Conservation (phyloP, 257 asterid genomes). For the Solanum peruvianum region DNA sequence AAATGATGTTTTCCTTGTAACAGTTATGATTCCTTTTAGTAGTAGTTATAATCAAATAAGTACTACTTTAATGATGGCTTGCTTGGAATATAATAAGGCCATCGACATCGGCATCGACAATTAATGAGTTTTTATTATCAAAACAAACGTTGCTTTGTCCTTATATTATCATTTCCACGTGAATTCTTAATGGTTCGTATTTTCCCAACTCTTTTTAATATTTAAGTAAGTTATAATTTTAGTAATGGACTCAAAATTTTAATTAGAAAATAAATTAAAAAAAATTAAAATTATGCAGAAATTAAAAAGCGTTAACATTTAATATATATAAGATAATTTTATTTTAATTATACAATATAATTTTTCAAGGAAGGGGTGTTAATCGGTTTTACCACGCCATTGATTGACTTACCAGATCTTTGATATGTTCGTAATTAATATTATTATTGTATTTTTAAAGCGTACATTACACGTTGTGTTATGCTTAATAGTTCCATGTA, state of each 20-base stretch:
- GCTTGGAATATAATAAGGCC: background rate
- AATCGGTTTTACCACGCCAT: accelerated
- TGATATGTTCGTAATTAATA: background rate
- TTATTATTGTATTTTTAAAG: background rate
- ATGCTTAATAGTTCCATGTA: background rate
- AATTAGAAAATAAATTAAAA: too few species aligned
- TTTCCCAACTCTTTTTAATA: background rate
- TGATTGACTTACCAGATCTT: background rate
- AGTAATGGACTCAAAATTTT: accelerated
- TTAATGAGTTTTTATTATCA: background rate
- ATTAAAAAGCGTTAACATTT: too few species aligned
- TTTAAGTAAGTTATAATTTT: too few species aligned
- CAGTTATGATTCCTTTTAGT: background rate
- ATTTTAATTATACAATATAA: too few species aligned
- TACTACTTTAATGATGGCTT: background rate
- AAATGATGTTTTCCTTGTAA: background rate
- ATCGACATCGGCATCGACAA: background rate
- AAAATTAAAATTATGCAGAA: too few species aligned
- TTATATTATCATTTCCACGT: background rate
- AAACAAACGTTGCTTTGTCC: background rate
- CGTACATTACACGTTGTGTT: background rate
- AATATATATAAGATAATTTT: too few species aligned
- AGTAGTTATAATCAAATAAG: background rate
- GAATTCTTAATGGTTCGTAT: background rate
- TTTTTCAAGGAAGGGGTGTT: too few species aligned